Evolutionary conservation across 805 yeast species (phyloP), one percentile per base, ranked within the genome.

Genomic region (Metschnikowia koreensis): DNA sequence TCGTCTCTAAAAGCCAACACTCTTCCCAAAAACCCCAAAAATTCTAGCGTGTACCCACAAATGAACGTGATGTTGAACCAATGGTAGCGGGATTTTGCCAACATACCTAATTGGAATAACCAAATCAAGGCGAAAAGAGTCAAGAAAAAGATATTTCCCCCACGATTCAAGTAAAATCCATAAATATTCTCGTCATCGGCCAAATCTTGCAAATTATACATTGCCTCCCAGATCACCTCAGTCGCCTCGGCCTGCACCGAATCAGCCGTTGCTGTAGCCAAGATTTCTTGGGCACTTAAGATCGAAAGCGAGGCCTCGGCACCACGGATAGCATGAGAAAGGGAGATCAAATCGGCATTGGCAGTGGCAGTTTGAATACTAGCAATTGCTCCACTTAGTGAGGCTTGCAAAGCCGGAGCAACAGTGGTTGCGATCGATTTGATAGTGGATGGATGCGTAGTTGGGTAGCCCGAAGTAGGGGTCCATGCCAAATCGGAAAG

Each of bases 41-140:
- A 66, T 56, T 73, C 74, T 36, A 72, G 61, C 10, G 66, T 69
- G 47, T 58, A 68, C 0, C 76, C 76, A 48, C 67, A 61, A 43
- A 68, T 54, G 52, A 72, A 73, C 2, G 74, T 63, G 40, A 73
- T 56, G 56, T 73, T 72, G 57, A 54, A 73, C 77, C 76, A 73
- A 55, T 67, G 69, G 57, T 68, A 72, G 46, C 73, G 61, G 3
- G 76, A 71, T 54, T 57, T 64, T 46, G 46, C 39, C 8, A 63
- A 5, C 76, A 72, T 70, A 7, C 52, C 55, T 1, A 60, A 37
- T n/a, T 56, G 54, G 62, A 59, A 71, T 10, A 58, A 28, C 52
- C 67, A 67, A 27, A 66, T 51, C 31, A 67, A 22, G 6, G 65
- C 50, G 53, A 66, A 73, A 1, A 72, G 44, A 6, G 61, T 53